phyloP scores from a whole-genome alignment of 495 filamentous ascomycete genomes.

The Astrocystis sublimbata region DNA sequence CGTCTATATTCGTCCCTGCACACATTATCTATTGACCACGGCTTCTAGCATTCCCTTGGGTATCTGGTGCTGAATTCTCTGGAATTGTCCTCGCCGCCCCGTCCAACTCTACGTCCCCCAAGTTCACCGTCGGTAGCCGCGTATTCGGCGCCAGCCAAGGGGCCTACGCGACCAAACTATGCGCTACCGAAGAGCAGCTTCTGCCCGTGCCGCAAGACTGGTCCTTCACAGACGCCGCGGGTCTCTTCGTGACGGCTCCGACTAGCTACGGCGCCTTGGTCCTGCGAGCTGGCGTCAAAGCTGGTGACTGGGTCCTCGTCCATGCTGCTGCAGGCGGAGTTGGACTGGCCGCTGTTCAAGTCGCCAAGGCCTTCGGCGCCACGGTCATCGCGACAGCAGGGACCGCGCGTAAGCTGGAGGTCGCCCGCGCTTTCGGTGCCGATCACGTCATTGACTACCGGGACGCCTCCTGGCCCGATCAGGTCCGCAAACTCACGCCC shows the following conservation, averaged over 20 bases:
- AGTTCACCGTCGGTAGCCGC: constrained; percentile 72
- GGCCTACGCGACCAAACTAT: constrained; percentile 76
- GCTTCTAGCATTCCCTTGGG: constrained; percentile 70
- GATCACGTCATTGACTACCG: constrained; percentile 81
- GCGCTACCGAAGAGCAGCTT: constrained; percentile 64
- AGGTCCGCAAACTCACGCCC: constrained; percentile 73
- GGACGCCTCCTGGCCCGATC: constrained; percentile 69
- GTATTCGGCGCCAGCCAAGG: constrained; percentile 90
- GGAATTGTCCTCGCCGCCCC: constrained; percentile 72
- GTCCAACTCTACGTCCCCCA: constrained; percentile 40
- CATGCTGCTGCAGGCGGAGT: constrained; percentile 94
- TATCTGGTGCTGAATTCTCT: constrained; percentile 83
- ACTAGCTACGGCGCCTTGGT: constrained; percentile 88
- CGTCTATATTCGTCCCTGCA: too few relatives aligned
- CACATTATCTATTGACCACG: neutral
- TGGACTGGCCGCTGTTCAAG: constrained; percentile 85
- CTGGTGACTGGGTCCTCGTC: constrained; percentile 83
- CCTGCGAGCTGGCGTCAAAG: constrained; percentile 69
- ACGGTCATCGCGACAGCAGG: constrained; percentile 89
- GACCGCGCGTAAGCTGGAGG: constrained; percentile 70
- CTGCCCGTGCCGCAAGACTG: constrained; percentile 76
- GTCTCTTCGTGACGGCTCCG: constrained; percentile 86
- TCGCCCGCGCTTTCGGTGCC: constrained; percentile 78
- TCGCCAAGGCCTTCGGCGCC: constrained; percentile 88
- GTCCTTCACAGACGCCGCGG: constrained; percentile 82